phyloP scores from a whole-genome alignment of 306 rosid species.

The Prunus kanzakura region DNA sequence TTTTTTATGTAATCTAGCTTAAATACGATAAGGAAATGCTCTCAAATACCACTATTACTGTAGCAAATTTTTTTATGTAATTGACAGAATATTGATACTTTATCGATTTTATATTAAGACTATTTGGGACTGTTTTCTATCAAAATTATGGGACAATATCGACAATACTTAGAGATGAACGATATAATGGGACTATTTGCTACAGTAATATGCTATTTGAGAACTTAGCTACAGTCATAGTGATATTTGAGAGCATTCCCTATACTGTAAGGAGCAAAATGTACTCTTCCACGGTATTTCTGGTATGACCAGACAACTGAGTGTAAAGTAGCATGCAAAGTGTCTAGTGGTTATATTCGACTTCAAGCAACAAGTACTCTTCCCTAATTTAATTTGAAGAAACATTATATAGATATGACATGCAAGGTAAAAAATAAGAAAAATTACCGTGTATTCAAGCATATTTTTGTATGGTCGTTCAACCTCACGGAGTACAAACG shows the following conservation, averaged over 20 bases:
- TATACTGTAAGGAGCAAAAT: background rate
- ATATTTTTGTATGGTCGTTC: slow-evolving; percentile 93
- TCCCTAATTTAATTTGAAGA: background rate
- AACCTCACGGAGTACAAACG: slow-evolving; percentile 92
- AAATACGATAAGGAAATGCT: no score
- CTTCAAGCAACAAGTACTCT: background rate
- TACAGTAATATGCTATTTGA: no score
- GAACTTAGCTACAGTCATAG: no score
- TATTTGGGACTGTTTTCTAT: no score
- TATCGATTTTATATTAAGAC: no score
- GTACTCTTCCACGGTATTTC: background rate
- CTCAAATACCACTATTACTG: no score
- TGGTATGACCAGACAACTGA: background rate
- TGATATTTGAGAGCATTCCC: no score
- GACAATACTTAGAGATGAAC: no score
- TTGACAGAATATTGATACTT: no score
- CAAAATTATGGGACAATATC: no score
- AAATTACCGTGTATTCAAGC: slow-evolving; percentile 82
- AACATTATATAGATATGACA: background rate
- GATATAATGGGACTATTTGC: no score
- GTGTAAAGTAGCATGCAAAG: background rate
- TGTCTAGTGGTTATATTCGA: background rate
- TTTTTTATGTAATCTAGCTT: background rate
- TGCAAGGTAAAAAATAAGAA: background rate
- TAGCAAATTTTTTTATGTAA: no score